Evolutionary conservation across 2,329 filamentous ascomycete species (phyloP).

Genomic region (Periconia sp.): DNA sequence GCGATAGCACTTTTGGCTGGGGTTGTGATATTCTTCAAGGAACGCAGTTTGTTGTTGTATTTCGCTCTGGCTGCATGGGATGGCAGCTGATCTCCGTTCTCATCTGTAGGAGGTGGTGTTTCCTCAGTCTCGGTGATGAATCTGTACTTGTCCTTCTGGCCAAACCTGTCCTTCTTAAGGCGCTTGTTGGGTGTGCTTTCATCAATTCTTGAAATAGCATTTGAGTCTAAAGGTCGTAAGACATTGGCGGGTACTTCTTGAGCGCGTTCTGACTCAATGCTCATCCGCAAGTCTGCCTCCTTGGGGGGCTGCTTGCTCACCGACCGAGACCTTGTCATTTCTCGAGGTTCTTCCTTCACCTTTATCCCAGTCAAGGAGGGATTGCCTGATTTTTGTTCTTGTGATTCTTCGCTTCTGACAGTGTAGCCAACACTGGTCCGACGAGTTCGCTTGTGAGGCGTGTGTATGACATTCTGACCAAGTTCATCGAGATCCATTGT

Average conservation of each 20-base stretch:
- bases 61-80: slow-evolving; percentile 27
- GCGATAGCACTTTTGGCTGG: slow-evolving; percentile 12
- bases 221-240: slow-evolving; percentile 29
- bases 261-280: neutral
- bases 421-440: slow-evolving; percentile 9
- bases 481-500: slow-evolving; percentile 50
- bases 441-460: slow-evolving; percentile 27
- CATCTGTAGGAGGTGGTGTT: slow-evolving; percentile 15
- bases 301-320: neutral
- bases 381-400: slow-evolving; percentile 33
- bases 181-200: slow-evolving; percentile 24
- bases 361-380: slow-evolving; percentile 24
- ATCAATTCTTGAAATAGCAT: slow-evolving; percentile 15
- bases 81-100: slow-evolving; percentile 15
- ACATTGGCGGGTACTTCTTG: slow-evolving; percentile 6
- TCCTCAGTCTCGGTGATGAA: slow-evolving; percentile 33
- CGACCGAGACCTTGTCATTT: neutral
- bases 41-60: slow-evolving; percentile 25
- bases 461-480: slow-evolving; percentile 27
- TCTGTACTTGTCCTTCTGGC: slow-evolving; percentile 12
- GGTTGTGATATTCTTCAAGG: slow-evolving; percentile 13
- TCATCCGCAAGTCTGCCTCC: neutral
- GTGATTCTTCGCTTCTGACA: slow-evolving; percentile 14
- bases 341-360: slow-evolving; percentile 16
- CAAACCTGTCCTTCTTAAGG: slow-evolving; percentile 10